Evolutionary conservation across 306 rosid species (phyloP), one percentile per base, ranked within the genome.

Genomic region (Carpinus viminea): DNA sequence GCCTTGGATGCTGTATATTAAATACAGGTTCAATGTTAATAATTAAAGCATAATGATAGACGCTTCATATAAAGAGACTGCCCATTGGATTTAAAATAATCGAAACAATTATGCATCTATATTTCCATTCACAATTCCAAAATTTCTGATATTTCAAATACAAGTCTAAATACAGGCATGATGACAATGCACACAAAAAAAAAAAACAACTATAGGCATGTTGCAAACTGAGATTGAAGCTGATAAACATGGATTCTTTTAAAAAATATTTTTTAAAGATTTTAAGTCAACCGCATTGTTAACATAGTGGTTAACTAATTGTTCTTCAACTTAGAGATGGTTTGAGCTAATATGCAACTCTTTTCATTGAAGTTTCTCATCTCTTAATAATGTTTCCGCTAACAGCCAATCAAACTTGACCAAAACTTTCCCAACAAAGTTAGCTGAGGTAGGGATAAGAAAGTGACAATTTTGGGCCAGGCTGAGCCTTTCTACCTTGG

Each of bases 71-170:
- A 59, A 59, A 24, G 65, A 26, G 24, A 3, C 36, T 20, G 34
- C 17, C 65, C 24, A 8, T 24, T 31, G 11, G 81, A 3, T 38
- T 38, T 38, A 38, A 38, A 38, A 38, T 38, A 38, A 38, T 38
- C 43, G 5, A 38, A 3, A 38, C 43, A 38, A 38, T 38, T 38
- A 38, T 38, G 43, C 26, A 6, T 38, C 43, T 36, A 36, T 36
- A 2, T 36, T 36, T 4, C 38, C 38, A 36, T 36, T 36, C 38
- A 4, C 20, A 93, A 83, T 21, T 65, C 97, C 90, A 91, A 73
- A 52, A 52, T 70, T 31, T 51, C 0, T 55, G 77, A 81, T 13
- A 55, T 36, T 36, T 36, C 38, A 36, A 55, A 56, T 56, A 56
- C 26, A 24, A 24, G 26, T 24, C 26, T 24, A 24, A 24, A 24